Evolutionary conservation across 768 basidiomycete species (phyloP), one percentile per base, ranked within the genome.

Genomic region (Tricholoma sp.): DNA sequence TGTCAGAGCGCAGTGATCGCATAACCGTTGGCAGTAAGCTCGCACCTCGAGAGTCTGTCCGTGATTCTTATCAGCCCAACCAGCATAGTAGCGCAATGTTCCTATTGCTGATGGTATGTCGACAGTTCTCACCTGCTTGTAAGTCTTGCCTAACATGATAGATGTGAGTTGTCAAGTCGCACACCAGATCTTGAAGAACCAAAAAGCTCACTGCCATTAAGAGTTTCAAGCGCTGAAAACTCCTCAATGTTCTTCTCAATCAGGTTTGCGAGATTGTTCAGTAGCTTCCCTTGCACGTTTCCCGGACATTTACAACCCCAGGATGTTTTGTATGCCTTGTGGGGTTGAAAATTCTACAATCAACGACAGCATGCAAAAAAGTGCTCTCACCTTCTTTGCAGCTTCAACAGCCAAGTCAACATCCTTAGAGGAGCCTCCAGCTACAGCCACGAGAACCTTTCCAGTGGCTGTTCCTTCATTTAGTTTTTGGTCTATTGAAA

Each of bases 171-270:
- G 24, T 4, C 4, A 24, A 24, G 24, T 24, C 24, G 24, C 24
- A 4, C 24, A 4, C 24, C 24, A 24, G 1, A 24, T 24, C 24
- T 1, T 29, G 29, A 47, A n/a, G n/a, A n/a, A n/a, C n/a, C n/a
- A n/a, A 66, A 61, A 29, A 65, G 55, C 54, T 57, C 6, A 79
- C 78, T 77, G 56, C 82, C 82, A 67, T 89, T 80, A 55, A 54
- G 37, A 12, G 85, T n/a, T n/a, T n/a, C n/a, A n/a, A n/a, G n/a
- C n/a, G n/a, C 84, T 2, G 85, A 79, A 56, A 88, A 73, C 50
- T 78, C 76, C 36, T 85, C 82, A 1, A 67, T 62, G 68, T 88
- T 65, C 31, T 70, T 56, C 60, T 85, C 81, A 61, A 90, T 71
- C 52, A 87, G 69, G 39, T 76, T 71, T 3, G 82, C 81, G 50